Base-by-base conservation (phyloP, 495 filamentous ascomycete species). In the Hypoxylon crocopeplum region DNA sequence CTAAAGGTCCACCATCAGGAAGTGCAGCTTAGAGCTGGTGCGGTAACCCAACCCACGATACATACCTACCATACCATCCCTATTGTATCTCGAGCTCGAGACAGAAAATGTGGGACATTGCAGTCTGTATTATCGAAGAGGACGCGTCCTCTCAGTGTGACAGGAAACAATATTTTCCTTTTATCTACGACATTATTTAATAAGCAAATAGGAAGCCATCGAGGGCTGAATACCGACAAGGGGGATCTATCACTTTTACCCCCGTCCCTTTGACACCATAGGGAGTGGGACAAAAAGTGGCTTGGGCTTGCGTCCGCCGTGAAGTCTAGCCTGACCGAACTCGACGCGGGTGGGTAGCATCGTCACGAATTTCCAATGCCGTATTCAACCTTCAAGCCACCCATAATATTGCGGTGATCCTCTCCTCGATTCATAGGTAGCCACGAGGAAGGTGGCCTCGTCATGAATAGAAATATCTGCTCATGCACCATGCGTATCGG, bases 311-410 rank as follows among this genome's bases (percentile, higher is more conserved):
- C 40, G 49, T 54, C 60, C 60, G 36, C 16, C 13, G 30, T 39
- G 3, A 58, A 63, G 54, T 57, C 59, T 63, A 49, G 59, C 59
- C 53, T 52, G 59, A 52, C 52, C 52, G 59, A 22, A 52, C 30
- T 24, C 40, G 49, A 36, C 10, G 42, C 45, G 49, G 48, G 61
- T 55, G 55, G 42, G 54, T 64, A 56, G 38, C 42, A 64, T 64
- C 47, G 53, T 50, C 44, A 37, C 33, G 24, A 17, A 27, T 32
- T 47, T 37, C 30, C 56, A 40, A 11, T 12, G 19, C 27, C 20
- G 44, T 45, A 38, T 11, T 59, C 33, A 24, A 49, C 48, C n/a
- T 45, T 59, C 29, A 59, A 59, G 49, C 48, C 49, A 55, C 61
- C 38, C 33, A 53, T 44, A 51, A 37, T 17, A 29, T 38, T 36